A percentile compares a stretch with the other conserved stretches of the same genome.
phyloP scores from a whole-genome alignment of 2,329 filamentous ascomycete genomes.

The Phoma sp. region DNA sequence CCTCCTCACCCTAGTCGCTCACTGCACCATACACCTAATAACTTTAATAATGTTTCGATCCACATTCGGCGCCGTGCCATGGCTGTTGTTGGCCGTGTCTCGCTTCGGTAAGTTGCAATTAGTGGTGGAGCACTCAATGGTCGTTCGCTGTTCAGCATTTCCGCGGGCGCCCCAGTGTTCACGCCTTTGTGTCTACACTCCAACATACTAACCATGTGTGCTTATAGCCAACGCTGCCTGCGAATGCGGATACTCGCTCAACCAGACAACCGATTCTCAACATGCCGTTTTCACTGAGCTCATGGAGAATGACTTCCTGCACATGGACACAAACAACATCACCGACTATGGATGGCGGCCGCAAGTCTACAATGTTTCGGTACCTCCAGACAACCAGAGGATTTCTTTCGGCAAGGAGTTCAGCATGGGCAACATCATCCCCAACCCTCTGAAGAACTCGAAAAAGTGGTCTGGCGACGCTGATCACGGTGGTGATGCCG shows the following conservation, averaged over 20 bases:
- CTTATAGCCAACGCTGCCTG: conserved; percentile 60
- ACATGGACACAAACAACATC: conserved; percentile 59
- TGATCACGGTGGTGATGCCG: conserved; percentile 51
- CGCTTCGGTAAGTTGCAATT: conserved; percentile 36
- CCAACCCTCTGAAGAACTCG: conserved; percentile 57
- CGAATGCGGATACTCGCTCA: conserved; percentile 74
- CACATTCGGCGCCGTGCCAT: conserved; percentile 35
- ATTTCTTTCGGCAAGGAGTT: conserved; percentile 74
- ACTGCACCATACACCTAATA: conserved; percentile 21
- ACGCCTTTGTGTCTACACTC: neutral
- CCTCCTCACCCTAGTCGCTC: conserved; percentile 31
- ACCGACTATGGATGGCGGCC: conserved; percentile 64
- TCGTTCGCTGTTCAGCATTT: neutral
- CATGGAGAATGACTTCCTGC: conserved; percentile 75
- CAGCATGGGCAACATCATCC: conserved; percentile 62
- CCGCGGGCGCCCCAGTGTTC: conserved; percentile 1
- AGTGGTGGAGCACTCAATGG: neutral
- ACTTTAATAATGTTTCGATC: conserved; percentile 27
- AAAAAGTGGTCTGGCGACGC: conserved; percentile 56
- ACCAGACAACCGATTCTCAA: conserved; percentile 51
- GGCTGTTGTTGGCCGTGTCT: conserved; percentile 40
- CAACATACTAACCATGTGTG: conserved; percentile 18
- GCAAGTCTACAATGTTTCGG: conserved; percentile 71
- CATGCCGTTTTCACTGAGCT: conserved; percentile 70
- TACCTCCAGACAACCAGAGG: conserved; percentile 57